A percentile compares a stretch with the other conserved stretches of the same genome.
Conservation (phyloP, 2,329 filamentous ascomycete species). For the Phoma sp. region DNA sequence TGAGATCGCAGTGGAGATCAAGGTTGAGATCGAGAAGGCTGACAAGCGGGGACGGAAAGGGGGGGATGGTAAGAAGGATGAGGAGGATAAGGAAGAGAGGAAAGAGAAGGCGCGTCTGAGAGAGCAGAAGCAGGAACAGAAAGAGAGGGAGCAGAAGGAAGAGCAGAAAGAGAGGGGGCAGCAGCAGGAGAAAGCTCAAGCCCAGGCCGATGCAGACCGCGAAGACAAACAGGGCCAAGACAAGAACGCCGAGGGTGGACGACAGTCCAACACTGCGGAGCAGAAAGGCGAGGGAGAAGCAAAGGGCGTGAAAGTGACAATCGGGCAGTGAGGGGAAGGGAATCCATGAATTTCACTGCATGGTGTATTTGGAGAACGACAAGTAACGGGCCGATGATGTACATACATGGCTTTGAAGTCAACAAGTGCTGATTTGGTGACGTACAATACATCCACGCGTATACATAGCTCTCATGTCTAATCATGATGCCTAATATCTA, state of each 20-base stretch:
- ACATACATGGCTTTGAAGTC: too few species aligned
- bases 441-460: neutral
- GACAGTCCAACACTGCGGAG: too few species aligned
- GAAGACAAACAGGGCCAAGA: neutral
- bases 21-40: constrained; percentile 9
- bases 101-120: too few species aligned
- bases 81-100: neutral
- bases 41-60: constrained; percentile 10
- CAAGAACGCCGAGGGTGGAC: too few species aligned
- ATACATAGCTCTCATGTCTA: neutral
- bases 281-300: neutral
- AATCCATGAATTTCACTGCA: too few species aligned
- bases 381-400: too few species aligned
- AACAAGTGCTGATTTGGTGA: too few species aligned
- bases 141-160: neutral
- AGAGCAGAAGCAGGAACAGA: neutral
- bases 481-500: neutral
- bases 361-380: too few species aligned
- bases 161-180: neutral
- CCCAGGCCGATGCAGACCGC: neutral
- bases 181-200: neutral
- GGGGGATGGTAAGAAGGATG: neutral
- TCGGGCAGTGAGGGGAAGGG: neutral
- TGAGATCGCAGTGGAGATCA: constrained; percentile 4
- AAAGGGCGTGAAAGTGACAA: neutral